Evolutionary conservation across 192 early-diverging fungal genomes (phyloP).

Genomic region (Diversispora epigaea): DNA sequence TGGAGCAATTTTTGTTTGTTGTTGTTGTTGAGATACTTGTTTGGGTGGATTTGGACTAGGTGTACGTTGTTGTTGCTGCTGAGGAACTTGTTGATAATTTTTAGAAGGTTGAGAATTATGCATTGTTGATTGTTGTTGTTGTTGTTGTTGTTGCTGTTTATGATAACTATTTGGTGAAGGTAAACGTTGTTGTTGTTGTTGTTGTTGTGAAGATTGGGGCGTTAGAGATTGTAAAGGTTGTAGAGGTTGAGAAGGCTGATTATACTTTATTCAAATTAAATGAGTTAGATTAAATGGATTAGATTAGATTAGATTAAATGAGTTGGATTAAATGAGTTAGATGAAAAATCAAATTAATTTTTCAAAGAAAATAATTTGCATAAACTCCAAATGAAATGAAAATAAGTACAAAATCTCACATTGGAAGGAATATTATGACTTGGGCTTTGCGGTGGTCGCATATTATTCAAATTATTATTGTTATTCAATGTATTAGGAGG

Average conservation of each 20-base stretch:
- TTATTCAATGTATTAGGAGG: conserved; percentile 38
- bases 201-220: conserved; percentile 5
- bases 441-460: neutral
- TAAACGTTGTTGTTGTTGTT: neutral
- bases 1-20: conserved; percentile 36
- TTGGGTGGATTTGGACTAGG: conserved; percentile 17
- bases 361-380: neutral
- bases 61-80: conserved; percentile 37
- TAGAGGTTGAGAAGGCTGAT: neutral
- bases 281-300: no score
- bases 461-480: conserved; percentile 7
- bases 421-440: neutral
- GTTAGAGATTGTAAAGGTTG: neutral
- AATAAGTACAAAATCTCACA: conserved; percentile 2
- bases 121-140: no score
- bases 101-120: conserved; percentile 7
- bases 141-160: no score
- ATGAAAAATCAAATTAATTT: neutral
- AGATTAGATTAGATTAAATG: no score
- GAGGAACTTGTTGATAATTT: conserved; percentile 18
- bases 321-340: no score
- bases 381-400: neutral
- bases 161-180: no score
- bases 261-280: neutral
- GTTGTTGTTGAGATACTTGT: conserved; percentile 29